Conservation (phyloP, 108 stramenopile species). For the Pseudonitzschia pungens region DNA sequence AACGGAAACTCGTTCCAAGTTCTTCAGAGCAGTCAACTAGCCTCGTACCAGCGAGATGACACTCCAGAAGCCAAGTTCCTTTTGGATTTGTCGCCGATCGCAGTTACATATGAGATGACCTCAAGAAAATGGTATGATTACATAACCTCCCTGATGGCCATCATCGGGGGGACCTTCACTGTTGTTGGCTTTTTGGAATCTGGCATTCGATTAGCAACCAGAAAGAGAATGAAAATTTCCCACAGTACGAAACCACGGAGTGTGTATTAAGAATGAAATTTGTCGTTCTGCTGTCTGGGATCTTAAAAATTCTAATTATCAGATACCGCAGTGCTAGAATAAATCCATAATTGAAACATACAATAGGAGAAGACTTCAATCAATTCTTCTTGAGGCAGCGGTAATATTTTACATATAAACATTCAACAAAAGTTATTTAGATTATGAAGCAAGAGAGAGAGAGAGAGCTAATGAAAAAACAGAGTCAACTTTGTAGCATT, state of each 20-base stretch:
- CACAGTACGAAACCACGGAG: conserved; percentile 3
- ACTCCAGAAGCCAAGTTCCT: conserved; percentile 84
- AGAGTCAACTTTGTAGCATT: no score
- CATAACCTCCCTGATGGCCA: conserved; percentile 87
- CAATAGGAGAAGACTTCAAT: no score
- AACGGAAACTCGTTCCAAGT: conserved; percentile 54
- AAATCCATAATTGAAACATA: no score
- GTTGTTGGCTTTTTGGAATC: conserved; percentile 90
- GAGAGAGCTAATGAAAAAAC: no score
- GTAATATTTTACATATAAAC: no score
- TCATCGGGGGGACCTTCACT: conserved; percentile 94
- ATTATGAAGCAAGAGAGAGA: no score
- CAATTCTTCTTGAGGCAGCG: no score
- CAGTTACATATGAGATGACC: conserved; percentile 40
- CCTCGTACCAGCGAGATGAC: conserved; percentile 46
- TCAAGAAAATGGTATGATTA: conserved; percentile 88
- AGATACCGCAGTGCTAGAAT: no score
- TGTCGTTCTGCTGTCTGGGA: no score
- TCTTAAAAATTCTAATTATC: no score
- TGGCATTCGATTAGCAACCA: conserved; percentile 17
- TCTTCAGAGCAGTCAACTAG: conserved; percentile 63
- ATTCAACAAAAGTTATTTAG: no score
- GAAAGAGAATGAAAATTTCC: background rate
- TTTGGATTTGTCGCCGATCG: conserved; percentile 85
- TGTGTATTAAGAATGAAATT: no score